Percentiles rank a stretch among this genome's conserved stretches.
Evolutionary conservation across 257 asterid species (phyloP).

Genomic region (Solanum tarapatanum): DNA sequence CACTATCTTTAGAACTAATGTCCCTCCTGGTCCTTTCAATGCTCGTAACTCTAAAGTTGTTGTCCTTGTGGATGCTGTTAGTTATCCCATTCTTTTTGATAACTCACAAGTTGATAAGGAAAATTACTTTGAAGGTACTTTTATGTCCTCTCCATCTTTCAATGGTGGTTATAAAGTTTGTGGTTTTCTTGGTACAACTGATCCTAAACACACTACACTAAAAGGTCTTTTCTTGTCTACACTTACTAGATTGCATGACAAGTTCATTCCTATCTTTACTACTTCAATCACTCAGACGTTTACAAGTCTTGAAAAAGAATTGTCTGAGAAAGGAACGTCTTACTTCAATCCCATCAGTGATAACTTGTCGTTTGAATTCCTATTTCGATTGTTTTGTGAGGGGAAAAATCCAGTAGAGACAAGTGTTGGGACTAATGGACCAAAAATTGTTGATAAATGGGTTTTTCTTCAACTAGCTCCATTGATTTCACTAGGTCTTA

Average conservation of each 20-base stretch:
- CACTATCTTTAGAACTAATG: conserved; percentile 27
- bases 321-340: conserved; percentile 23
- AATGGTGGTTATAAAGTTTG: conserved; percentile 62
- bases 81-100: conserved; percentile 62
- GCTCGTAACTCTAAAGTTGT: conserved; percentile 19
- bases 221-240: conserved; percentile 31
- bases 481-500: conserved; percentile 28
- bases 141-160: conserved; percentile 44
- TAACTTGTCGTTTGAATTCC: conserved; percentile 41
- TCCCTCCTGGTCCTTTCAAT: conserved; percentile 51
- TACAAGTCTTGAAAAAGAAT: conserved; percentile 34
- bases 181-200: conserved; percentile 48
- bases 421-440: conserved; percentile 25
- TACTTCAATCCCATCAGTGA: conserved; percentile 40
- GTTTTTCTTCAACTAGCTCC: conserved; percentile 53
- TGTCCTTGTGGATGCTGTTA: conserved; percentile 48
- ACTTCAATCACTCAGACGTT: conserved; percentile 23
- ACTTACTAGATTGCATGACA: conserved; percentile 21
- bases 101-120: conserved; percentile 48
- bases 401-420: conserved; percentile 20
- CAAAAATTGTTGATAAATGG: conserved; percentile 41
- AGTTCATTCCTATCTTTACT: conserved; percentile 30
- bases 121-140: conserved; percentile 65
- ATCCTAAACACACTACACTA: conserved; percentile 32
- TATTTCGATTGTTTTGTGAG: conserved; percentile 39